Evolutionary conservation across 2,329 filamentous ascomycete species (phyloP), one percentile per base, ranked within the genome.

Genomic region (Karstenula rhodostoma): DNA sequence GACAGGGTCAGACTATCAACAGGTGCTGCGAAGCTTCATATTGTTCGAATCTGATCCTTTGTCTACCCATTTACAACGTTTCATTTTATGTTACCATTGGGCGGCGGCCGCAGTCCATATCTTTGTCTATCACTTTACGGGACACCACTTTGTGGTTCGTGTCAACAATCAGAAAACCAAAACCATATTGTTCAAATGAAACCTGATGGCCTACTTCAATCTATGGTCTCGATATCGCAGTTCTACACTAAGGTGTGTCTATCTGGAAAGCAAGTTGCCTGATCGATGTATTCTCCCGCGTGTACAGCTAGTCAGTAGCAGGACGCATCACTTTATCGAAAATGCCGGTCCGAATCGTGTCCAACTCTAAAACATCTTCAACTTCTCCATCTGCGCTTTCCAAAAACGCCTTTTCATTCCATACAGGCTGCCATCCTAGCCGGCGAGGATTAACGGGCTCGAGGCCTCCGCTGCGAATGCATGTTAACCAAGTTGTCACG

Each of bases 341-440:
- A n/a, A 61, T 4, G 29, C 50, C 56, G 32, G 50, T 19, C 32
- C 59, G 55, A 35, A 57, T 54, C 5, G 43, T 61, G 42, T 62
- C 60, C 42, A 64, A 27, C 1, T 64, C 62, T 37, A 60, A 33
- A 12, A 61, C 49, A 0, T 49, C 62, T 27, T 60, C 25, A 8
- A 66, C 56, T 25, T 66, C 62, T 23, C 62, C 55, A 33, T 65
- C 64, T 23, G 62, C 52, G 19, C 23, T 44, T 17, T 46, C 49
- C 54, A 66, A 27, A 35, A 59, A 65, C 48, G n/a, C 53, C 47
- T 63, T 13, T 47, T 61, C 51, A 43, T 64, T 55, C 64, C 64
- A 66, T 35, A 59, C 44, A 17, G 64, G 64, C 40, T 61, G 37
- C 62, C 64, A 66, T 12, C 62, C 64, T 29, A 65, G 32, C 19